These are phyloP conservation scores for Malus fusca DNA, from an alignment of 306 rosid genomes.

Conservation along the genomic window DNA sequence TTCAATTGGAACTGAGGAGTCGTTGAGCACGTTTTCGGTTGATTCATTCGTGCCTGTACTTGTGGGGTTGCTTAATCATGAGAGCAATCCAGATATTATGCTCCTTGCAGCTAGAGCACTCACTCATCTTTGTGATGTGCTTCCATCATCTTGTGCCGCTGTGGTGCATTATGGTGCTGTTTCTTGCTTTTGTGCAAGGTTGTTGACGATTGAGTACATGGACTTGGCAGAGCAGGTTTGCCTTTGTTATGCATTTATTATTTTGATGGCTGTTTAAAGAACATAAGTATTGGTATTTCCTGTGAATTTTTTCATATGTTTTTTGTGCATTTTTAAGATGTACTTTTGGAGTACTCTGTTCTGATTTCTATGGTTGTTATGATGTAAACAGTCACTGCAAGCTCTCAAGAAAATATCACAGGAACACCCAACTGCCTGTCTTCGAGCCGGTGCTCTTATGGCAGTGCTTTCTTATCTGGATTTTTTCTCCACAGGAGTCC, in stretches of 20 bases:
- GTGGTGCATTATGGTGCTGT: slow-evolving; percentile 98
- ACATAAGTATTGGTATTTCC: not conserved
- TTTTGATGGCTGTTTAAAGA: slow-evolving; percentile 2
- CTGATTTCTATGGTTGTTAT: slow-evolving; percentile 28
- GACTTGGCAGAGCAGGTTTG: slow-evolving; percentile 99
- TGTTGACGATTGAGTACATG: slow-evolving; percentile 97
- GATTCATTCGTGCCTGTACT: slow-evolving; percentile 96
- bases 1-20: slow-evolving; percentile 94
- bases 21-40: slow-evolving; percentile 82
- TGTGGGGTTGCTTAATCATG: slow-evolving; percentile 90
- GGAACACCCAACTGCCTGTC: slow-evolving; percentile 98
- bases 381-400: slow-evolving; percentile 81
- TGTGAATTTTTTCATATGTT: not conserved
- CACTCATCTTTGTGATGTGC: slow-evolving; percentile 88
- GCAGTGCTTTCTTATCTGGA: slow-evolving; percentile 96
- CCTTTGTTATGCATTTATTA: not conserved
- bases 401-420: slow-evolving; percentile 96
- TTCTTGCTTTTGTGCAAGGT: slow-evolving; percentile 82
- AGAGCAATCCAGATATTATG: slow-evolving; percentile 97
- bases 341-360: not conserved
- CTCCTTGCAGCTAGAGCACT: slow-evolving; percentile 96
- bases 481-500: slow-evolving; percentile 97
- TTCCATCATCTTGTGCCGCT: slow-evolving; percentile 94
- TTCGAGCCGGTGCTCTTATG: slow-evolving; percentile 99
- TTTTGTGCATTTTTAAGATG: not conserved